Base-by-base conservation (phyloP, 2,329 filamentous ascomycete genomes). In the Aspergillus pseudoviridinutans region DNA sequence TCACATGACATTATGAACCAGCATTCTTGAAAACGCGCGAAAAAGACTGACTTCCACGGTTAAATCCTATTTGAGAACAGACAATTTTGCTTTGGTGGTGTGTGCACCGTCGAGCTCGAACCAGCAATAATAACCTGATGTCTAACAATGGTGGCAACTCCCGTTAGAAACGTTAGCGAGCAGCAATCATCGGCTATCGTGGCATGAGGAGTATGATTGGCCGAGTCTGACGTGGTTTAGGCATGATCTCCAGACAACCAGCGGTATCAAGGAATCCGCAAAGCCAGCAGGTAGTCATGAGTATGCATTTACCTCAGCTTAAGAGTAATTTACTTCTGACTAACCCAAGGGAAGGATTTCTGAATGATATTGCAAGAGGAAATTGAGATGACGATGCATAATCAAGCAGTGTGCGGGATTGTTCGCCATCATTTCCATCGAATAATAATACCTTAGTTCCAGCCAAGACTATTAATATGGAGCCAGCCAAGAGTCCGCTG, bases 81-180 rank as follows among this genome's bases (percentile, higher is more conserved):
- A 50, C 49, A 47, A 22, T 44, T 60, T 52, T 55, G 55, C 51
- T 60, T 56, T 49, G 53, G 44, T 51, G 50, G 52, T 44, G 54
- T 41, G 57, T 51, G 61, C 59, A 58, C 61, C 53, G 42, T 42
- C 57, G 20, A 61, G 60, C 50, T 28, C 54, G 56, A 50, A 55
- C 56, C 24, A 54, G n/a, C 44, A 44, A 32, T 35, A 28, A 29
- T 29, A 32, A n/a, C n/a, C n/a, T n/a, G n/a, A 35, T 20, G 14
- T 50, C 25, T 20, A 50, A 22, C 8, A 20, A 9, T 46, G 42
- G 42, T 24, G 42, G 22, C 42, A 4, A 46, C 10, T 46, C 42
- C 42, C 42, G 32, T 6, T 12, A 35, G 12, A 46, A 46, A 46
- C 14, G 32, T 38, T 17, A 17, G 22, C 41, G 50, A 41, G 53